phyloP scores from a whole-genome alignment of 371 early-diverging fungal genomes.

The Mucor ambiguus region DNA sequence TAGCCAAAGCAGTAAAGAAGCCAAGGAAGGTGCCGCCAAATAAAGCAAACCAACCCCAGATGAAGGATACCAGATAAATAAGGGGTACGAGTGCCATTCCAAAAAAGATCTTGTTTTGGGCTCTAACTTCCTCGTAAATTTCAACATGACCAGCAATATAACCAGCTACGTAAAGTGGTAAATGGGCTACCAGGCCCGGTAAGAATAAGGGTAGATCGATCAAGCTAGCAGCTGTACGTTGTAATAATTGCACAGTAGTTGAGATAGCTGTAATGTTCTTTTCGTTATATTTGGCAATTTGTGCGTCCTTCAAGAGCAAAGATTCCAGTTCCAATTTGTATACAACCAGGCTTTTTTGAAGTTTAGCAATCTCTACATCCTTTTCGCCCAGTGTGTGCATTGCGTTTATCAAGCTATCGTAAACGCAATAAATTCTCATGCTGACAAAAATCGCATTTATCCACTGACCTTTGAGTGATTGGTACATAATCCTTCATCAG shows the following conservation, averaged over 20 bases:
- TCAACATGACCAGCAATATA: conserved; percentile 51
- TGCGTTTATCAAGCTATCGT: conserved; percentile 47
- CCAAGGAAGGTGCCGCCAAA: conserved; percentile 50
- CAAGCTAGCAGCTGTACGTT: conserved; percentile 40
- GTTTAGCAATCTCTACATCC: conserved; percentile 32
- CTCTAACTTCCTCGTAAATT: conserved; percentile 57
- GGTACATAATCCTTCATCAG: conserved; percentile 52
- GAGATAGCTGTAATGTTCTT: conserved; percentile 45
- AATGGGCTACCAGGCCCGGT: conserved; percentile 55
- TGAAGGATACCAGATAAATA: conserved; percentile 43
- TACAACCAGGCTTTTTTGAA: conserved; percentile 44
- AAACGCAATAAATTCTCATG: neutral
- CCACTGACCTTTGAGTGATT: conserved; percentile 51
- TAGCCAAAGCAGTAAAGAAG: conserved; percentile 41
- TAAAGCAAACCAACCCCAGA: conserved; percentile 46
- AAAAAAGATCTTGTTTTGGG: conserved; percentile 59
- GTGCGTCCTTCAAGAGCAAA: conserved; percentile 39
- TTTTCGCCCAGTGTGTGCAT: conserved; percentile 30
- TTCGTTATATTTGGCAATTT: conserved; percentile 55
- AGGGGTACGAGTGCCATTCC: conserved; percentile 45
- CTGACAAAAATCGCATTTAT: neutral
- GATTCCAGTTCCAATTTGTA: conserved; percentile 48
- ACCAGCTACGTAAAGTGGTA: conserved; percentile 57
- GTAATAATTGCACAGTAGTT: conserved; percentile 41
- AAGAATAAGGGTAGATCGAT: conserved; percentile 57